Base-by-base conservation (phyloP, 2,329 filamentous ascomycete genomes). In the Cryphonectria naterciae region DNA sequence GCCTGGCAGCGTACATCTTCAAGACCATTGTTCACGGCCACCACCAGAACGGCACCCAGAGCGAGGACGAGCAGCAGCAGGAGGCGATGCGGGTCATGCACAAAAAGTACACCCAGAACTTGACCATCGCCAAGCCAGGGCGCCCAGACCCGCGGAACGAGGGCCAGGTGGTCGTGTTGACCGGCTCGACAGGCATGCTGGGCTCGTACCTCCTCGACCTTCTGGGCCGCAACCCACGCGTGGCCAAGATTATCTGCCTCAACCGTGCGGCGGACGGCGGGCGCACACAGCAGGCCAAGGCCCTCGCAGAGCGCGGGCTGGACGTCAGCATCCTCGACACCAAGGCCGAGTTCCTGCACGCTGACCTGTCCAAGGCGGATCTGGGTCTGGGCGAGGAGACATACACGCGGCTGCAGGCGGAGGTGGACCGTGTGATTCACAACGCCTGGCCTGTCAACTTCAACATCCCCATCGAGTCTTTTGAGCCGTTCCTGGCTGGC, bases 401-500 rank as follows among this genome's bases (percentile, higher is more conserved):
- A 1, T 79, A 81, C 75, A 41, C 77, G 54, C 77, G 80, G 5
- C 75, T 85, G 0, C 76, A 82, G 7, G 69, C 77, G 11, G 78
- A 81, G 1, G 77, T 78, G 0, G 83, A 85, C 65, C 80, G 80
- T 8, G 75, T 86, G 8, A 82, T 85, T 67, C 85, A 87, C 75
- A 87, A 85, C 69, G 85, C 85, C 32, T 74, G 73, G 73, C 71
- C 73, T 0, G 86, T 88, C 76, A 86, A 85, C 74, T 85, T 83
- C 73, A 86, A 83, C 73, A 80, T 85, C 15, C 77, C 82, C 0
- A 68, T 87, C 2, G 77, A 80, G n/a, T 84, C 81, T 0, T 87
- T 87, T 71, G 82, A 84, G 72, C 78, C 82, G 0, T 82, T 86
- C 66, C 81, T 87, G 56, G 78, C 81, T 2, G 81, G 83, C 4